A percentile compares a stretch with the other conserved stretches of the same genome.
phyloP scores from a whole-genome alignment of 176 grass and related monocot species.

The Ensete glaucum region DNA sequence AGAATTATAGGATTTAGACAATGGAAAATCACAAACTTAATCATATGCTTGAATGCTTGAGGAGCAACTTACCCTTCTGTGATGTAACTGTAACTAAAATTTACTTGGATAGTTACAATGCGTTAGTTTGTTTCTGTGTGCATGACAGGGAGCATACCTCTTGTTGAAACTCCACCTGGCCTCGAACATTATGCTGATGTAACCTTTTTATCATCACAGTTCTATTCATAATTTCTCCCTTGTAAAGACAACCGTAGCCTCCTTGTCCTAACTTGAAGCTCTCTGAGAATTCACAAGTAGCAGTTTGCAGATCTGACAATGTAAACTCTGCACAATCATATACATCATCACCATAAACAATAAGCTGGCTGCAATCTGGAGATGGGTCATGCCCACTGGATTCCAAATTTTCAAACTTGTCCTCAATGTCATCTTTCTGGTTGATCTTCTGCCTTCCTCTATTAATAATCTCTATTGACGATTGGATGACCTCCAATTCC shows the following conservation, averaged over 20 bases:
- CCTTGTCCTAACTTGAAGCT: slow-evolving; percentile 45
- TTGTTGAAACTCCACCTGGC: slow-evolving; percentile 49
- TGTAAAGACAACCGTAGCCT: slow-evolving; percentile 48
- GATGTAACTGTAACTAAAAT: not conserved
- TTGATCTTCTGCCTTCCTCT: slow-evolving; percentile 28
- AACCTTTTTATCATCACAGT: slow-evolving; percentile 66
- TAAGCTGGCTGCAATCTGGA: slow-evolving; percentile 16
- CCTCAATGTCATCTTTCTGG: slow-evolving; percentile 6
- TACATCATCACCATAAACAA: slow-evolving; percentile 24
- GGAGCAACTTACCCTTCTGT: not conserved
- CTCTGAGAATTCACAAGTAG: slow-evolving; percentile 68
- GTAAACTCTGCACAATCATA: slow-evolving; percentile 53
- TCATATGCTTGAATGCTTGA: not conserved
- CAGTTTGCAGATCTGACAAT: slow-evolving; percentile 51
- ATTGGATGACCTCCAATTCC: slow-evolving; percentile 62
- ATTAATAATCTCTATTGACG: slow-evolving; percentile 42
- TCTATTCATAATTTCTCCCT: slow-evolving; percentile 59
- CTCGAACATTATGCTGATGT: slow-evolving; percentile 28
- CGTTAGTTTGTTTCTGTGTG: not conserved
- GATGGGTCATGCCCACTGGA: slow-evolving; percentile 12
- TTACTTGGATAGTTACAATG: not conserved
- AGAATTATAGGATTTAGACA: not conserved
- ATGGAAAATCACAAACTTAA: not conserved
- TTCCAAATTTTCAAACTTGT: slow-evolving; percentile 3
- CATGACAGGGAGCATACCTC: slow-evolving; percentile 38